These are phyloP conservation scores for Dichomitus squalens DNA, from an alignment of 1,284 basidiomycete species.

Conservation along the genomic window DNA sequence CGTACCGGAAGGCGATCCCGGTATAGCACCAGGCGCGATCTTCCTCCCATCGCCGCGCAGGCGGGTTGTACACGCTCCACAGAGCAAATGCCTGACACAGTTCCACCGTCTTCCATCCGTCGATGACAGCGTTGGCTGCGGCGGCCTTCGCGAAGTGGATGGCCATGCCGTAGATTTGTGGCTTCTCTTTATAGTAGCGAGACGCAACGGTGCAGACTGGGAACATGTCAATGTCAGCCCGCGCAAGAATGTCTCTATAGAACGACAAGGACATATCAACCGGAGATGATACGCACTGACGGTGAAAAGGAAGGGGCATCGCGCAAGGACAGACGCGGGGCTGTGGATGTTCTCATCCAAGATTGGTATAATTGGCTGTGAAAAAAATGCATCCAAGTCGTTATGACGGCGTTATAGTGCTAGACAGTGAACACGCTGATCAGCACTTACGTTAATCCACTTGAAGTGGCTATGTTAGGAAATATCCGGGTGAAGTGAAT, in stretches of 20 bases:
- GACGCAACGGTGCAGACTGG: slow-evolving; percentile 42
- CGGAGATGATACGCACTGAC: slow-evolving; percentile 31
- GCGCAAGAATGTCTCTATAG: background rate
- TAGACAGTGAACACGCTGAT: slow-evolving; percentile 47
- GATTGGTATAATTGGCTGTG: slow-evolving; percentile 36
- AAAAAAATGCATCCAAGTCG: background rate
- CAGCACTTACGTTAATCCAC: slow-evolving; percentile 39
- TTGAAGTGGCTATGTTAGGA: slow-evolving; percentile 35
- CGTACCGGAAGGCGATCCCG: slow-evolving; percentile 34
- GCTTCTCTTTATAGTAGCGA: slow-evolving; percentile 38
- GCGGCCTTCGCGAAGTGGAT: slow-evolving; percentile 41
- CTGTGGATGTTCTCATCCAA: slow-evolving; percentile 43
- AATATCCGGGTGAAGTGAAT: too few relatives aligned
- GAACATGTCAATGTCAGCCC: background rate
- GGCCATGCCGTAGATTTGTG: slow-evolving; percentile 37
- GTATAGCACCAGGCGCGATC: slow-evolving; percentile 38
- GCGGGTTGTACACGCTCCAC: slow-evolving; percentile 35
- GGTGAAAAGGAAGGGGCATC: slow-evolving; percentile 44
- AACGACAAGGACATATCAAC: background rate
- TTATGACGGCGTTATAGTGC: background rate
- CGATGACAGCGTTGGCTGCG: slow-evolving; percentile 37
- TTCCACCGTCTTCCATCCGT: slow-evolving; percentile 40
- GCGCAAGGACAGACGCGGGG: slow-evolving; percentile 37
- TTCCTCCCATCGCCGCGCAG: slow-evolving; percentile 37
- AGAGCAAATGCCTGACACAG: slow-evolving; percentile 38